Base-by-base conservation (phyloP, 2,329 filamentous ascomycete species). In the Pseudocercospora pini-densiflorae region DNA sequence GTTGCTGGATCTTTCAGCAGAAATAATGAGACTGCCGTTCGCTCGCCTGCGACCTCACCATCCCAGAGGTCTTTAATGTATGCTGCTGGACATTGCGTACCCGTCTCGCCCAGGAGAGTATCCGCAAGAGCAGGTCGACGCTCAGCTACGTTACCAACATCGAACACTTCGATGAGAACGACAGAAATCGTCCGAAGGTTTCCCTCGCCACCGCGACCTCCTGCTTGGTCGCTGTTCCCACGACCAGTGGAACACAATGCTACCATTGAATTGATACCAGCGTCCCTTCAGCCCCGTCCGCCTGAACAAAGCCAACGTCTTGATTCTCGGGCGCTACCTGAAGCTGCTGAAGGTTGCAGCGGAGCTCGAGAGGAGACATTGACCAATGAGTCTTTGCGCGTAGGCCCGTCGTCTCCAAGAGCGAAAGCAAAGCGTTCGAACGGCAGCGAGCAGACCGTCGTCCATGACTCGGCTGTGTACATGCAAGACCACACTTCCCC, bases 121-220 rank as follows among this genome's bases (percentile, higher is more conserved):
- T 65, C 69, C 47, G 63, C 63, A 4, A 66, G 64, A 60, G 58
- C 65, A 6, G 55, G 51, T 3, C 68, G 62, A 27, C 72, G 72
- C 19, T 68, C 68, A 27, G 68, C 68, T 5, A 59, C 66, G 0
- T 24, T 74, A 5, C 72, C 66, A 58, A 21, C 14, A 67, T 57
- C 29, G 33, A 51, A 62, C 54, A 62, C 64, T 54, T 73, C 72
- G 12, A 59, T 68, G 33, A 62, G 71, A 27, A 74, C 73, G 7
- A 59, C 57, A 16, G 72, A 75, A 3, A 24, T 75, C 5, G 64
- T 75, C 29, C 33, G 64, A 9, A 66, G 65, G 10, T 76, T 76
- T 49, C 73, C 74, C 3, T 49, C 45, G 7, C 73, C 73, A 7
- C 71, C 72, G 3, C 55, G 55, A n/a, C 16, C 16, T 10, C 55